Evolutionary conservation across 1,139 yeast species (phyloP), one percentile per base, ranked within the genome.

Genomic region (Pichia cactophila): DNA sequence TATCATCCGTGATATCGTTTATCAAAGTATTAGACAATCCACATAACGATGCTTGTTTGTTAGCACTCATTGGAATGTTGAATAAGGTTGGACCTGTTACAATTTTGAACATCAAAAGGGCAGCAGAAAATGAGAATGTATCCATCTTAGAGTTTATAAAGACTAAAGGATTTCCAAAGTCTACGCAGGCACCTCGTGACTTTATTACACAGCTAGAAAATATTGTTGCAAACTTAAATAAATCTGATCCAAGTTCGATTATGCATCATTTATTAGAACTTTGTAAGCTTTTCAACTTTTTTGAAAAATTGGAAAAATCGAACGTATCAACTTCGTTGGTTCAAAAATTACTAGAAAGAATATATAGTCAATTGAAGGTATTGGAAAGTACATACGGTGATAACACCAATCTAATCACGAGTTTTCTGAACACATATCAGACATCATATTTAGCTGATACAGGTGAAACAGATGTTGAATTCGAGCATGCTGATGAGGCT

Each of bases 1-100:
- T 80, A 0, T 78, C 75, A 51, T 62, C 75, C 39, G 63, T 82
- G 12, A 58, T 82, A 23, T 79, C 80, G 51, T 64, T 81, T 26
- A 59, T 82, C 50, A 73, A 71, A 52, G 66, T 81, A 2, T 42
- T 70, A 26, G 52, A 56, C 14, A 58, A 63, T 43, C 73, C 73
- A 3, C 44, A 54, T 5, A 59, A 67, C 7, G 65, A 66, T 50
- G 65, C 69, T 41, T 56, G 71, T 2, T 52, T 69, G n/a, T 45
- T 69, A 14, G 66, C 68, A 31, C 59, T 67, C 1, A 44, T 69
- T 11, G 55, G 60, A 16, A 50, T 66, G 5, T 41, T 69, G 0
- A 61, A 60, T n/a, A 61, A 62, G 10, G 56, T 69, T 40, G 73
- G 73, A 0, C 58, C 61, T 5, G 49, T 53, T 0, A 57, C 65